phyloP scores from a whole-genome alignment of 1,284 basidiomycete genomes.

The Mycosarcoma maydis region DNA sequence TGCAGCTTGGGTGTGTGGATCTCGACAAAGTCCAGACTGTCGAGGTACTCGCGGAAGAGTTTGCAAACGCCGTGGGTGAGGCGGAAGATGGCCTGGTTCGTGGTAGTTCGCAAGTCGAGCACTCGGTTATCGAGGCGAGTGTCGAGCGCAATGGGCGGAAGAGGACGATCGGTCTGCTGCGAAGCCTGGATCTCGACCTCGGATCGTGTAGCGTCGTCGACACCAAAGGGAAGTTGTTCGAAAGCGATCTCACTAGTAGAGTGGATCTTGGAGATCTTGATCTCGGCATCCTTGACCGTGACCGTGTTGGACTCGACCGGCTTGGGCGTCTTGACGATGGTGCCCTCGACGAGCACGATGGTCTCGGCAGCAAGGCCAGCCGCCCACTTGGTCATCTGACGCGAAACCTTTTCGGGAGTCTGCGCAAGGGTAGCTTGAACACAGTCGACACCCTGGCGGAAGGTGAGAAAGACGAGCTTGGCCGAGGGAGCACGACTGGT shows the following conservation, averaged over 20 bases:
- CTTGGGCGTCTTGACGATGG: constrained; percentile 74
- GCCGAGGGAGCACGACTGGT: constrained; percentile 78
- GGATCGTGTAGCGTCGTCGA: constrained; percentile 89
- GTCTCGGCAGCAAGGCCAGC: constrained; percentile 83
- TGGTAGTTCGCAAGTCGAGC: constrained; percentile 90
- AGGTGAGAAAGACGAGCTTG: constrained; percentile 93
- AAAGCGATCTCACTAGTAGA: constrained; percentile 79
- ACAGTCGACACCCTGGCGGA: constrained; percentile 88
- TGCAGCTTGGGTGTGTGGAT: constrained; percentile 98
- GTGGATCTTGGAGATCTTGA: constrained; percentile 86
- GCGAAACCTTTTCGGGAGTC: constrained; percentile 84
- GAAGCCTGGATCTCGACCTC: constrained; percentile 77
- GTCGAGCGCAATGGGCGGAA: constrained; percentile 70
- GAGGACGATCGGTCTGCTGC: constrained; percentile 63
- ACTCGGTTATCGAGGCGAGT: constrained; percentile 95
- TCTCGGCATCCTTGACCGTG: constrained; percentile 85
- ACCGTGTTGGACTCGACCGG: constrained; percentile 90
- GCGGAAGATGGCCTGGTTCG: constrained; percentile 95
- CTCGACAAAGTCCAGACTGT: constrained; percentile 82
- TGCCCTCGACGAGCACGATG: constrained; percentile 87
- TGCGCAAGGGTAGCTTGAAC: constrained; percentile 87
- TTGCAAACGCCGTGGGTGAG: constrained; percentile 87
- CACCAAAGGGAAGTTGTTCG: constrained; percentile 80
- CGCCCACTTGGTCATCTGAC: constrained; percentile 97
- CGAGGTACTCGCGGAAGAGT: constrained; percentile 87